Conservation (phyloP, 305 asterid species). For the Withania somnifera region DNA sequence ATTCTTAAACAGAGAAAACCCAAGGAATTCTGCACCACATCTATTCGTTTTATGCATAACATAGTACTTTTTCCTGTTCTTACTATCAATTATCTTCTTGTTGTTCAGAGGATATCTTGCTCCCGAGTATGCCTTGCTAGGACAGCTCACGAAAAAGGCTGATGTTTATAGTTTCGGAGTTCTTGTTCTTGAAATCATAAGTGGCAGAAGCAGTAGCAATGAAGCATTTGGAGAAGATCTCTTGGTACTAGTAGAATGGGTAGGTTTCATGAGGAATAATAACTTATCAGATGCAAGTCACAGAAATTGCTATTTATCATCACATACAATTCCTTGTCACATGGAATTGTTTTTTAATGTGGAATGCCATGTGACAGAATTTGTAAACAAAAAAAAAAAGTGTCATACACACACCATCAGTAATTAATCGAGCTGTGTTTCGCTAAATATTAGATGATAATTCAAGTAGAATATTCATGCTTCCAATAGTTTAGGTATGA, state of each 20-base stretch:
- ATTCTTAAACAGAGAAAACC: neutral
- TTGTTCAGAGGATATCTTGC: slow-evolving; percentile 74
- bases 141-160: slow-evolving; percentile 75
- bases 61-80: neutral
- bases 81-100: neutral
- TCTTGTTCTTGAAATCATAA: slow-evolving; percentile 60
- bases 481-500: no score
- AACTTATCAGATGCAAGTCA: neutral
- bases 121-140: slow-evolving; percentile 71
- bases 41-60: neutral
- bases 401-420: no score
- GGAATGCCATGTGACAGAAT: no score
- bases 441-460: no score
- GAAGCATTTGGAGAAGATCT: slow-evolving; percentile 57
- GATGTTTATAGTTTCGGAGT: slow-evolving; percentile 87
- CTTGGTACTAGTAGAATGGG: slow-evolving; percentile 69
- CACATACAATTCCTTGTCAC: no score
- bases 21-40: neutral
- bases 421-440: no score
- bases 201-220: slow-evolving; percentile 68
- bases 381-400: no score
- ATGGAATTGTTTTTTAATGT: no score
- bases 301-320: neutral
- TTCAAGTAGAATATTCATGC: no score
- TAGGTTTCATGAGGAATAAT: slow-evolving; percentile 13